phyloP scores from a whole-genome alignment of 306 rosid genomes.

The Malus sylvestris region DNA sequence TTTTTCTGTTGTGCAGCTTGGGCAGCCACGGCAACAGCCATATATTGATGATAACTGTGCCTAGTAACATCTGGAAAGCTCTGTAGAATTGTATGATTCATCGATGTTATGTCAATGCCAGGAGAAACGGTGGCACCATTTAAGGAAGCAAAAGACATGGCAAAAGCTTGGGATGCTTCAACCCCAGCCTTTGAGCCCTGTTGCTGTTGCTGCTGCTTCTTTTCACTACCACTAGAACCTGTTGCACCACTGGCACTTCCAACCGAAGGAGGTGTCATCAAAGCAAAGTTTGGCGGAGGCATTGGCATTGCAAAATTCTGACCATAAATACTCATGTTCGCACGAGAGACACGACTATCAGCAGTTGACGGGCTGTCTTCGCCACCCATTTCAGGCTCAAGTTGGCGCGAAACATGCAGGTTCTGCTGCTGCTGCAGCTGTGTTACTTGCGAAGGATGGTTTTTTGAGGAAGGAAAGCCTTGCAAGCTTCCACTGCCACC shows the following conservation, averaged over 20 bases:
- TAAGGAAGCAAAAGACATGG: conserved; percentile 68
- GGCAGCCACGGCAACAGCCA: conserved; percentile 44
- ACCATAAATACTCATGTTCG: conserved; percentile 57
- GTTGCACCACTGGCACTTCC: conserved; percentile 20
- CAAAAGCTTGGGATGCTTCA: conserved; percentile 68
- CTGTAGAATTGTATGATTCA: conserved; percentile 58
- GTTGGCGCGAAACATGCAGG: conserved; percentile 54
- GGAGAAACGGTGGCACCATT: conserved; percentile 55
- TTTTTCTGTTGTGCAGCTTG: conserved; percentile 73
- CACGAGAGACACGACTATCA: conserved; percentile 60
- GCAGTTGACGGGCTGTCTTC: conserved; percentile 90
- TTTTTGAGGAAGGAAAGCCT: conserved; percentile 70
- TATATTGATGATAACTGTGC: conserved; percentile 43
- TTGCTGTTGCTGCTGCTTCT: conserved; percentile 59
- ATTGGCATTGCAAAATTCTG: conserved; percentile 70
- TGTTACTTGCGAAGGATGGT: conserved; percentile 41
- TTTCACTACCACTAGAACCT: conserved; percentile 49
- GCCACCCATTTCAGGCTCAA: conserved; percentile 68
- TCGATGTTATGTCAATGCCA: conserved; percentile 63
- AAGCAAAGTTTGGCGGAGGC: conserved; percentile 61
- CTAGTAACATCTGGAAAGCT: conserved; percentile 26
- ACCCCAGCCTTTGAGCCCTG: conserved; percentile 51
- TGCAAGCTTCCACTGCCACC: conserved; percentile 54
- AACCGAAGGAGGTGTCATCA: conserved; percentile 58
- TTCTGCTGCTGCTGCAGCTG: conserved; percentile 50